A percentile compares a stretch with the other conserved stretches of the same genome.
Evolutionary conservation across 1,284 basidiomycete species (phyloP).

Genomic region (Melampsora occidentalis): DNA sequence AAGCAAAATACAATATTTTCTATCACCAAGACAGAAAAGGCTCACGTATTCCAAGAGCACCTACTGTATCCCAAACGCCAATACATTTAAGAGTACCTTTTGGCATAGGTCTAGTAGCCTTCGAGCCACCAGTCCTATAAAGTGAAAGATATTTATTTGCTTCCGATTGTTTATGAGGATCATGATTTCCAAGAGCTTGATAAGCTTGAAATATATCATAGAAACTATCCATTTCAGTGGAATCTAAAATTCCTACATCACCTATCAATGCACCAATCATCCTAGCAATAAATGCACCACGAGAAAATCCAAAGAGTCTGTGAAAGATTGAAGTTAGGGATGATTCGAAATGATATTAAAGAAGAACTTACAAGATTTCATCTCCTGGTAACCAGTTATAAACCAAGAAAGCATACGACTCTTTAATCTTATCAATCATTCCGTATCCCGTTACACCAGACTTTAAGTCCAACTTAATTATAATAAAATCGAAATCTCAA

Average conservation of each 20-base stretch:
- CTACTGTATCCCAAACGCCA: constrained; percentile 42
- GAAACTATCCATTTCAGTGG: constrained; percentile 41
- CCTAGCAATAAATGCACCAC: constrained; percentile 43
- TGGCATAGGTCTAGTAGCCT: constrained; percentile 10
- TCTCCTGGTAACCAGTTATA: constrained; percentile 46
- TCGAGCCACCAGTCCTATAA: constrained; percentile 19
- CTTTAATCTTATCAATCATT: constrained; percentile 45
- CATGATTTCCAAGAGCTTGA: constrained; percentile 21
- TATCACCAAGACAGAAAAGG: neutral
- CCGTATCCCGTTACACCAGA: constrained; percentile 45
- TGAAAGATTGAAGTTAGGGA: neutral
- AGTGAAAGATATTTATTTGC: constrained; percentile 27
- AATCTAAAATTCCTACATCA: constrained; percentile 43
- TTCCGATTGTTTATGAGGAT: constrained; percentile 4
- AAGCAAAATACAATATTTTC: neutral
- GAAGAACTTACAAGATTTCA: constrained; percentile 43
- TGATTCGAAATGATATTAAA: no score
- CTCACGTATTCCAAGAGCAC: constrained; percentile 38
- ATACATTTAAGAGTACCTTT: constrained; percentile 36
- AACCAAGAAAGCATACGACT: constrained; percentile 45
- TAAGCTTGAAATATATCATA: constrained; percentile 41
- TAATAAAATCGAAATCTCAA: neutral
- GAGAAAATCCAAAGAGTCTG: constrained; percentile 44
- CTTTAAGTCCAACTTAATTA: constrained; percentile 14
- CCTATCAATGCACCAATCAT: constrained; percentile 43